phyloP scores from a whole-genome alignment of 768 basidiomycete genomes.

The Austroboletus eburneus region DNA sequence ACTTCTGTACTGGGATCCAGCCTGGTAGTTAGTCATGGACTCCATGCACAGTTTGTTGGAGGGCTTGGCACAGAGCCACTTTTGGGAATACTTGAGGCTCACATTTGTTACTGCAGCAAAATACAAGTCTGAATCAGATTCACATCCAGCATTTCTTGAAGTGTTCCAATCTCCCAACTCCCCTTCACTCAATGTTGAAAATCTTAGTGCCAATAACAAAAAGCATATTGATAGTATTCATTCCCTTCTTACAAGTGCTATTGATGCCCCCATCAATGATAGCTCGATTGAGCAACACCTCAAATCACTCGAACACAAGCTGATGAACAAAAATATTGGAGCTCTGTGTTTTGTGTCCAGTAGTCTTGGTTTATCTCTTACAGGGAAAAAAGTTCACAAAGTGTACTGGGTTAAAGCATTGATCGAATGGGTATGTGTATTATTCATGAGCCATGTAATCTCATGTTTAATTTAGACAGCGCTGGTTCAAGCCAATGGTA shows the following conservation, averaged over 20 bases:
- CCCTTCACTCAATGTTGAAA: not conserved
- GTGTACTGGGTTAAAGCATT: constrained; percentile 5
- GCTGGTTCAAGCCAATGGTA: not conserved
- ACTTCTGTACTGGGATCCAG: not conserved
- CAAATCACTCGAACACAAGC: not conserved
- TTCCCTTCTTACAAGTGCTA: not conserved
- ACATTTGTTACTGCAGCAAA: not conserved
- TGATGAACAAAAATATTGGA: not conserved
- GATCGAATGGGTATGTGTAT: constrained; percentile 4
- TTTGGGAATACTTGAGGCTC: not conserved
- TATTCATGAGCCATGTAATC: not conserved
- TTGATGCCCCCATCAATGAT: too few species aligned
- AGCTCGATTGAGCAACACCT: not conserved
- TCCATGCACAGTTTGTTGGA: not conserved
- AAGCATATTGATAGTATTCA: not conserved
- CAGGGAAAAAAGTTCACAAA: not conserved
- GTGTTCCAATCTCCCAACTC: not conserved
- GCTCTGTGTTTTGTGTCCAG: not conserved
- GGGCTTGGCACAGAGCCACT: not conserved
- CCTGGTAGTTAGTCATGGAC: not conserved
- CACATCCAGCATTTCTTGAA: not conserved
- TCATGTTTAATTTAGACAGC: not conserved
- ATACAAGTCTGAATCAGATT: not conserved
- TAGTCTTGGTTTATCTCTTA: not conserved
- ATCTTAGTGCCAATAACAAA: not conserved